phyloP scores from a whole-genome alignment of 192 early-diverging fungal genomes.

The Jimgerdemannia lactiflua region DNA sequence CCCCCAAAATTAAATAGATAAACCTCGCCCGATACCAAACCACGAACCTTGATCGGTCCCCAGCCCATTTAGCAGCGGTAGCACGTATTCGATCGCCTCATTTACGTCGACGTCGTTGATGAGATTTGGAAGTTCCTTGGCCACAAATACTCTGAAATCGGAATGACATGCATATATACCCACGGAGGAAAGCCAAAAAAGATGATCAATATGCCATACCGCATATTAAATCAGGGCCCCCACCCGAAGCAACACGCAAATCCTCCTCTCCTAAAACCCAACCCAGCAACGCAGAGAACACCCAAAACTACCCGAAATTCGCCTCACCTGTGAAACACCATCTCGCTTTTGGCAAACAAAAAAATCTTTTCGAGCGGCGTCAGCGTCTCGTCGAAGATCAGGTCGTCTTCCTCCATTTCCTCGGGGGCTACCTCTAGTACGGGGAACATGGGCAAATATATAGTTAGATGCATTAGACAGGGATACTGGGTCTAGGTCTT shows the following conservation, averaged over 20 bases:
- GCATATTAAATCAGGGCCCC: too few species aligned
- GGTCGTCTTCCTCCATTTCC: constrained; percentile 29
- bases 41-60: constrained; percentile 28
- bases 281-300: too few species aligned
- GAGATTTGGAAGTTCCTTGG: constrained; percentile 34
- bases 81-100: constrained; percentile 35
- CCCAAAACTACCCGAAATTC: background rate
- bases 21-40: constrained; percentile 1
- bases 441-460: background rate
- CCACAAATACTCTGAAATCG: constrained; percentile 29
- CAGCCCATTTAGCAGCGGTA: constrained; percentile 32
- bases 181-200: background rate
- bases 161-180: background rate
- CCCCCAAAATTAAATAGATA: too few species aligned
- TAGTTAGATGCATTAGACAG: background rate
- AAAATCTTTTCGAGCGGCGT: constrained; percentile 33
- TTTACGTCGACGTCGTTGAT: constrained; percentile 26
- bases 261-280: too few species aligned
- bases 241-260: too few species aligned
- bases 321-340: constrained; percentile 32
- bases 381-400: constrained; percentile 24
- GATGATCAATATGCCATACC: too few species aligned
- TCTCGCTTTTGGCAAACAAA: constrained; percentile 29
- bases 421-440: constrained; percentile 3
- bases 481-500: background rate